These are phyloP conservation scores for Hansfordia pulvinata DNA, from an alignment of 2,329 filamentous ascomycete species.

Conservation along the genomic window DNA sequence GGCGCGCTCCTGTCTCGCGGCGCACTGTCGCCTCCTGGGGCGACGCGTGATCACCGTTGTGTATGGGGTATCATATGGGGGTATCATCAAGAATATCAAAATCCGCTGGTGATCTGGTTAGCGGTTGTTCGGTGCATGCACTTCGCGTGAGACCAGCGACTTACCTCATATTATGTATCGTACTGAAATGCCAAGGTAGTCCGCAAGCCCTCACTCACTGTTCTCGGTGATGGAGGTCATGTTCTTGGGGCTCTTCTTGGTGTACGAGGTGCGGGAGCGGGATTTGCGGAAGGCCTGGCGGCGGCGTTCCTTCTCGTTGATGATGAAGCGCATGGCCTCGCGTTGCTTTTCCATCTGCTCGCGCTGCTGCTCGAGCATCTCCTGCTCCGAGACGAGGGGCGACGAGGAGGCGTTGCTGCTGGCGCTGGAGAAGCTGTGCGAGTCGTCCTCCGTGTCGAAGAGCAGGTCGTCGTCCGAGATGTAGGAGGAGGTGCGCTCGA, in stretches of 20 bases:
- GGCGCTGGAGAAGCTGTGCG: conserved; percentile 28
- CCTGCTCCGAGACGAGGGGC: conserved; percentile 27
- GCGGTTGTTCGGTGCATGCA: too few relatives aligned
- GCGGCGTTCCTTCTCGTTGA: conserved; percentile 41
- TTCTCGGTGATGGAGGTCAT: too few relatives aligned
- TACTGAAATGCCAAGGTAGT: too few relatives aligned
- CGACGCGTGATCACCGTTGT: too few relatives aligned
- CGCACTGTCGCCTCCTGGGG: too few relatives aligned
- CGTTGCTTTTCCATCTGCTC: conserved; percentile 36
- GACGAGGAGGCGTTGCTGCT: conserved; percentile 28
- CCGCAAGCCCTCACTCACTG: too few relatives aligned
- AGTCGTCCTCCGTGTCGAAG: conserved; percentile 36
- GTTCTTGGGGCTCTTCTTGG: background rate
- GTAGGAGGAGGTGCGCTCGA: conserved; percentile 37
- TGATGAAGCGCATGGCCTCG: conserved; percentile 34
- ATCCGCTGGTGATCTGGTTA: too few relatives aligned
- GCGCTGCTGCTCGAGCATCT: conserved; percentile 35
- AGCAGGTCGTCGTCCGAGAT: conserved; percentile 54
- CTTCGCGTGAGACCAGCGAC: too few relatives aligned
- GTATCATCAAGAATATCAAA: too few relatives aligned
- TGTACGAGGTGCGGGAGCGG: background rate
- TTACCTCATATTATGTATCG: too few relatives aligned
- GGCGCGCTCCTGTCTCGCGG: too few relatives aligned
- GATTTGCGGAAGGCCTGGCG: conserved; percentile 25
- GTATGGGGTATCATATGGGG: background rate